Conservation (phyloP, 345 rosid species). For the Eucalyptus leucophloia region DNA sequence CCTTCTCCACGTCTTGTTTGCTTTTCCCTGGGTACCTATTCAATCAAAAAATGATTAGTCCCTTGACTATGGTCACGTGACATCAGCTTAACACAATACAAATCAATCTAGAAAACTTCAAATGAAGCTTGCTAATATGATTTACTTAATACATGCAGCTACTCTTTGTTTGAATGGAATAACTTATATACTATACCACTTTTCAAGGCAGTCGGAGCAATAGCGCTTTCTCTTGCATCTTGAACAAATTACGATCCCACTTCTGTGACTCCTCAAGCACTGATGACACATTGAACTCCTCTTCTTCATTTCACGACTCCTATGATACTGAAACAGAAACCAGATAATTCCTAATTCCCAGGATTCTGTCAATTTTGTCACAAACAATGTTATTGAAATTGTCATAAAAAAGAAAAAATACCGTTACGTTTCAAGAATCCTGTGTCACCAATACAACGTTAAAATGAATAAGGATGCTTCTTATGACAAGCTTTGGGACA, state of each 20-base stretch:
- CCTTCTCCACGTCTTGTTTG: slow-evolving; percentile 18
- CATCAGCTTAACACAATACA: not conserved
- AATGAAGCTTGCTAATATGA: not conserved
- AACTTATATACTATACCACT: slow-evolving; percentile 21
- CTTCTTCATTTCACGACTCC: not conserved
- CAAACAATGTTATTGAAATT: not conserved
- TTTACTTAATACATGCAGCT: not conserved
- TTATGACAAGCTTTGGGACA: not conserved
- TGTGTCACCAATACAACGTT: not conserved
- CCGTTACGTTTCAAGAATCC: not conserved
- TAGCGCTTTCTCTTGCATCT: slow-evolving; percentile 35
- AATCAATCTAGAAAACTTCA: not conserved
- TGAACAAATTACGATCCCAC: slow-evolving; percentile 19
- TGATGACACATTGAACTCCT: slow-evolving; percentile 34
- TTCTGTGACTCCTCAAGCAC: slow-evolving; percentile 21
- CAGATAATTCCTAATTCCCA: not conserved
- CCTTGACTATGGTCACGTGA: not conserved
- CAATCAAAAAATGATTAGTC: not conserved
- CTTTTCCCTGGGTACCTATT: slow-evolving; percentile 37
- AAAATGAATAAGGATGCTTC: not conserved
- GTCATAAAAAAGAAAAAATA: not conserved
- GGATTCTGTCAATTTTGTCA: not conserved
- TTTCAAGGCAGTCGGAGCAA: slow-evolving; percentile 39
- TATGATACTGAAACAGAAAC: slow-evolving; percentile 7
- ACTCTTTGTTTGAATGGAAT: not conserved